These are phyloP conservation scores for Albophoma yamanashiensis DNA, from an alignment of 2,329 filamentous ascomycete genomes.

Conservation along the genomic window DNA sequence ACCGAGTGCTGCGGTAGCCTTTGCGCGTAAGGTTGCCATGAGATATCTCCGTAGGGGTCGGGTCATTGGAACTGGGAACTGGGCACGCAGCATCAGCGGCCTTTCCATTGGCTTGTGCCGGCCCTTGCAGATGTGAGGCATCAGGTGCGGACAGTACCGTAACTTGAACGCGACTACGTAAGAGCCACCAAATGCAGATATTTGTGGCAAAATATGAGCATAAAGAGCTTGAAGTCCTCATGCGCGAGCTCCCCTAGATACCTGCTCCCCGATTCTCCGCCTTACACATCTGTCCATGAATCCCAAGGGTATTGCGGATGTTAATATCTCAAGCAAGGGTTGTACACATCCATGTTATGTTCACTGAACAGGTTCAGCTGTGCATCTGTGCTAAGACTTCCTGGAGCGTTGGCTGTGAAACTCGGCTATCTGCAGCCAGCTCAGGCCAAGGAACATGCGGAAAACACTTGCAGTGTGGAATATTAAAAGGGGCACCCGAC, in stretches of 20 bases:
- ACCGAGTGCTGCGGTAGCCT: too few relatives aligned
- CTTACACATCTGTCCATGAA: not conserved
- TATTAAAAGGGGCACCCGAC: not conserved
- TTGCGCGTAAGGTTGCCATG: too few relatives aligned
- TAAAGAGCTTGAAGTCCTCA: not conserved
- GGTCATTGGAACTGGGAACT: too few relatives aligned
- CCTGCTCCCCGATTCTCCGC: not conserved
- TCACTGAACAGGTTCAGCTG: slow-evolving; percentile 16
- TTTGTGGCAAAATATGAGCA: not conserved
- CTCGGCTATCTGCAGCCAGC: not conserved
- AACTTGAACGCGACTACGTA: not conserved
- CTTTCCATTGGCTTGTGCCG: not conserved
- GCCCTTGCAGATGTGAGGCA: not conserved
- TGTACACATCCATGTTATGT: slow-evolving; percentile 20
- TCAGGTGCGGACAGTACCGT: not conserved
- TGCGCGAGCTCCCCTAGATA: not conserved
- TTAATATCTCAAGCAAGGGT: not conserved
- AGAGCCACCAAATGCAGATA: not conserved
- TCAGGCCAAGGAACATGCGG: not conserved
- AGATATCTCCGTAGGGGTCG: too few relatives aligned
- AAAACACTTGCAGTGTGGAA: not conserved
- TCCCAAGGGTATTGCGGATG: not conserved
- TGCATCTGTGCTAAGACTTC: slow-evolving; percentile 11
- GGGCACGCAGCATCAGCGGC: too few relatives aligned
- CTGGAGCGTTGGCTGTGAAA: not conserved